Base-by-base conservation (phyloP, 495 filamentous ascomycete genomes). In the Alectoria sarmentosa region DNA sequence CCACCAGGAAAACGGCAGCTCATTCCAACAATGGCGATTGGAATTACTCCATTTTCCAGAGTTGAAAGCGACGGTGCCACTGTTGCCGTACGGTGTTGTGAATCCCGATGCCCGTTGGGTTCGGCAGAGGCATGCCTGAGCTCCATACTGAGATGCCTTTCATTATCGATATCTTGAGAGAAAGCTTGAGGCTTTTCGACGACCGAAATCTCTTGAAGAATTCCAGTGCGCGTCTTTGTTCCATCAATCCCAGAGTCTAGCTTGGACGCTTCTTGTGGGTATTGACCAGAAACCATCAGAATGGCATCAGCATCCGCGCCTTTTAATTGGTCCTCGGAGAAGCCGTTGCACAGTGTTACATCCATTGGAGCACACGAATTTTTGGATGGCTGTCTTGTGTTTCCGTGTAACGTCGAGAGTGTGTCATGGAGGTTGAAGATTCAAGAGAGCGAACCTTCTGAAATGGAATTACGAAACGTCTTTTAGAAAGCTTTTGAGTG, bases 21-120 rank as follows among this genome's bases (percentile, higher is more conserved):
- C 66, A 73, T 74, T 19, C 78, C 79, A 57, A 81, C 74, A 48
- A 80, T 76, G 32, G 76, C 78, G 61, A 80, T 76, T 32, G 75
- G 65, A 9, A 58, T 49, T 10, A 55, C 52, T 10, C 30, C 28
- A 6, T 55, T 19, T 55, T 7, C 52, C 7, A 15, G 17, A 55
- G 17, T 15, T 34, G 17, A 21, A 23, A 4, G 2, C 1, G 52
- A 21, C 15, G 28, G 8, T 32, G 28, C 17, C 9, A 15, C 9
- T 9, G 2, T 55, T 55, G 6, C 6, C 4, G 30, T 19, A 21
- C 0, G 30, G 17, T 15, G 5, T 1, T 32, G 26, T 15, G 6
- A 17, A 3, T 13, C 6, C 4, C 34, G 26, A 5, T 36, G 7
- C 17, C 28, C 52, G 15, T 55, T 32, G 17, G 6, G 0, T 10